These are phyloP conservation scores for Stephania cephalantha DNA, from an alignment of 164 flowering plant genomes.

Conservation along the genomic window DNA sequence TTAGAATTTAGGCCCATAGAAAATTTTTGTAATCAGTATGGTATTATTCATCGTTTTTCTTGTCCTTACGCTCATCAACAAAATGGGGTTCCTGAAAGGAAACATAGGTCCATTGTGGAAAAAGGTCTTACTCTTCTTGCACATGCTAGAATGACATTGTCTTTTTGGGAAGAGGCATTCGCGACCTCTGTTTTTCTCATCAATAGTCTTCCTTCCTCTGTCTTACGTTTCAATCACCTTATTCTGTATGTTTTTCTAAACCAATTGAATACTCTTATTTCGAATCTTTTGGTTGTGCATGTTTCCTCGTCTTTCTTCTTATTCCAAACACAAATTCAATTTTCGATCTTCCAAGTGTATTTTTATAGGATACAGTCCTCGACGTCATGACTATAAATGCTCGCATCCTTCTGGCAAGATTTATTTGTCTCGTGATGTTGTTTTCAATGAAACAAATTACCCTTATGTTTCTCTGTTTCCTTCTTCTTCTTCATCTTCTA, in stretches of 20 bases:
- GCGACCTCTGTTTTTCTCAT: not conserved
- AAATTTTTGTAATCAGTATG: not conserved
- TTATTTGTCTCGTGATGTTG: not conserved
- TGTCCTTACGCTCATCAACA: not conserved
- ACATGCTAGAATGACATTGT: not conserved
- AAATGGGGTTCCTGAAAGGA: not conserved
- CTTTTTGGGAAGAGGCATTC: not conserved
- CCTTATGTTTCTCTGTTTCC: too few relatives aligned
- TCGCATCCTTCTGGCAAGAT: not conserved
- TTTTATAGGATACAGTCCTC: not conserved
- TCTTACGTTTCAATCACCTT: not conserved
- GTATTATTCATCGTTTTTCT: not conserved
- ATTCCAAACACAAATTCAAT: not conserved
- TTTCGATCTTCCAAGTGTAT: not conserved
- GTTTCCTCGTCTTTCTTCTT: too few relatives aligned
- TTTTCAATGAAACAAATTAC: too few relatives aligned
- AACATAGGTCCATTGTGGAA: not conserved
- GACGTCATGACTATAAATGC: slow-evolving; percentile 1
- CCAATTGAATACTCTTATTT: not conserved
- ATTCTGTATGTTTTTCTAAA: not conserved
- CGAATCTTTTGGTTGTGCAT: not conserved
- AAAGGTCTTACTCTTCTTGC: not conserved
- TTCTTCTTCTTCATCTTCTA: too few relatives aligned
- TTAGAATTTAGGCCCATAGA: not conserved
- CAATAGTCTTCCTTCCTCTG: not conserved